Base-by-base conservation (phyloP, 805 yeast species). In the Wickerhamiella dianesei region DNA sequence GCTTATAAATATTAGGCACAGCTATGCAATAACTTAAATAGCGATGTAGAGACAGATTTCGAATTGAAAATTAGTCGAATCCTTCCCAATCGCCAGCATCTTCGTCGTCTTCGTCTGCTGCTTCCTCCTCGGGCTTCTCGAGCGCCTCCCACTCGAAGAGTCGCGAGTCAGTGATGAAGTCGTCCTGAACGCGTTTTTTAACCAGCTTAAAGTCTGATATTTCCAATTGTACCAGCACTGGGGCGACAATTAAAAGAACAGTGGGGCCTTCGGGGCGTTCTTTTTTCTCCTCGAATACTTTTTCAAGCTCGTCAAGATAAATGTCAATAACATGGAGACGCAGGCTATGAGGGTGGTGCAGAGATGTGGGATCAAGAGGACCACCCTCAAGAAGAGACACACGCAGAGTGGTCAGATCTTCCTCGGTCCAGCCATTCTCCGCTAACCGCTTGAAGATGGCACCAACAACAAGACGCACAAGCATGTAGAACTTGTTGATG, bases 301-400 rank as follows among this genome's bases (percentile, higher is more conserved):
- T 73, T 58, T 82, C 95, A 50, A 89, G 65, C 64, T 89, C 98
- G 55, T 87, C 96, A 36, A 83, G 62, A 60, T 76, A 78, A 4
- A 92, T 77, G 64, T 92, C 97, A 50, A 83, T 72, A 37, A 89
- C 64, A 66, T 89, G 98, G 61, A 82, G 76, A 16, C 95, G 80
- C 45, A 92, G 72, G 20, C 92, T 92, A 53, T 74, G 75, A 40
- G 94, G 80, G 20, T 79, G 68, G 52, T 74, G 72, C 36, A 64
- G 61, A 52, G 76, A 78, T 4, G 80, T 82, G 51, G 80, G 74
- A 40, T 59, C 58, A 42, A 64, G 45, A 1, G 67, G 61, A 12
- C 56, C 56, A 13, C 17, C 25, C 12, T 8, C 16, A 14, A 29
- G 12, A 25, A 25, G 44, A 80, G 77, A 25, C 69, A 62, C 47